phyloP scores from a whole-genome alignment of 169 alveolate genomes.

The Eimeria necatrix region DNA sequence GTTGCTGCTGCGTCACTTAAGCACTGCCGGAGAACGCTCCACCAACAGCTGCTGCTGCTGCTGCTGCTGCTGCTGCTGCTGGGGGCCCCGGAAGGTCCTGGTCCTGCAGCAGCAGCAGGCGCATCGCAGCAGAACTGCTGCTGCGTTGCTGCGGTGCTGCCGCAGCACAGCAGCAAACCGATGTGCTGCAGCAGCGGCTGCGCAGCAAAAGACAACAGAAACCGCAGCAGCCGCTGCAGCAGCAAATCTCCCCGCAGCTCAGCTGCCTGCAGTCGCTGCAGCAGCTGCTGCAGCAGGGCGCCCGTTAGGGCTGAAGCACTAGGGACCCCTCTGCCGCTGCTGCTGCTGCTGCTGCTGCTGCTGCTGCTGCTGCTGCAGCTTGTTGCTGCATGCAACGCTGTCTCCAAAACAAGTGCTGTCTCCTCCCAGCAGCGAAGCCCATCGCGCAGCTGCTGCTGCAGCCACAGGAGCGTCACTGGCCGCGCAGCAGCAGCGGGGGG shows the following conservation, averaged over 20 bases:
- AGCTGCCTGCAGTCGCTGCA: neutral
- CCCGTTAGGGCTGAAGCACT: neutral
- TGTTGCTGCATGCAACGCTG: neutral
- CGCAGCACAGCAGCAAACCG: neutral
- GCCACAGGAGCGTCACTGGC: conserved; percentile 16
- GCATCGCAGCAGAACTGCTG: neutral
- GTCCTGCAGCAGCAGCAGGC: neutral
- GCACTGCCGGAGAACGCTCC: neutral
- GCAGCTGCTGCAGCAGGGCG: neutral
- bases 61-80: too few species aligned
- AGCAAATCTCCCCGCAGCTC: neutral
- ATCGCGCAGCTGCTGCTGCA: neutral
- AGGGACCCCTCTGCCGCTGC: neutral
- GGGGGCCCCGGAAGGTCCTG: too few species aligned
- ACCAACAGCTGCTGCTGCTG: neutral
- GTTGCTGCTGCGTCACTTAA: neutral
- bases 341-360: too few species aligned
- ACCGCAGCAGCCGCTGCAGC: neutral
- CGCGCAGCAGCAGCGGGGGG: neutral
- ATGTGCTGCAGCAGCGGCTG: neutral
- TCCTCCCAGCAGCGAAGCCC: conserved; percentile 6
- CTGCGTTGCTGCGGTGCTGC: neutral
- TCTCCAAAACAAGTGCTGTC: neutral
- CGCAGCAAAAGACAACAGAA: neutral
- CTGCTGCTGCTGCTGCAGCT: neutral